phyloP scores from a whole-genome alignment of 108 stramenopile genomes.

The Stephanodiscus minutulus region DNA sequence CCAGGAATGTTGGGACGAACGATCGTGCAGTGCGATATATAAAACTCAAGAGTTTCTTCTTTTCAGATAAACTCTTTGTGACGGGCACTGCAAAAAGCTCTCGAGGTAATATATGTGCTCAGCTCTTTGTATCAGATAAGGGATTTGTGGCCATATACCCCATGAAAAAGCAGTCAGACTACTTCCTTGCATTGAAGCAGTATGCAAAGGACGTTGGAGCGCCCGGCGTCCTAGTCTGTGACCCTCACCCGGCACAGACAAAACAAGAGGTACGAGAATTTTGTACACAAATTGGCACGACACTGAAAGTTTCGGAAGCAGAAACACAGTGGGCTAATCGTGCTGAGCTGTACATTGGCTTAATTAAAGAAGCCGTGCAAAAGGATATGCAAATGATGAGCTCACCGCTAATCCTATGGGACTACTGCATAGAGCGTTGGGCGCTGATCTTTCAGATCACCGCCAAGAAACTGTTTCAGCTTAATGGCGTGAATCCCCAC shows the following conservation, averaged over 20 bases:
- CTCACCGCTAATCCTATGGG: constrained; percentile 45
- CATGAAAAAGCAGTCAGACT: not conserved
- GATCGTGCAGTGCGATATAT: too few species aligned
- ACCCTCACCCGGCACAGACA: not conserved
- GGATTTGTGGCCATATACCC: not conserved
- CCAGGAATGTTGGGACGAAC: too few species aligned
- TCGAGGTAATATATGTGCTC: too few species aligned
- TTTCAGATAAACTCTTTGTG: too few species aligned
- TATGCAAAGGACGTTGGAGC: constrained; percentile 6
- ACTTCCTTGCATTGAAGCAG: not conserved
- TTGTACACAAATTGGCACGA: constrained; percentile 34
- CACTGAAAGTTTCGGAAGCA: constrained; percentile 24
- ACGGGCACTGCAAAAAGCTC: too few species aligned
- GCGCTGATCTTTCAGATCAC: constrained; percentile 39
- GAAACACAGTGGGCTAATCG: constrained; percentile 46
- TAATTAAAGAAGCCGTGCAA: constrained; percentile 40
- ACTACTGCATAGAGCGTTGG: constrained; percentile 48
- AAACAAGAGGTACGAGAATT: not conserved
- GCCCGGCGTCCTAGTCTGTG: not conserved
- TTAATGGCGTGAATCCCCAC: constrained; percentile 39
- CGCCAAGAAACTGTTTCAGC: constrained; percentile 31
- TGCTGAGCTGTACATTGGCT: constrained; percentile 46
- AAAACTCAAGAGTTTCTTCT: too few species aligned
- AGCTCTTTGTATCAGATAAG: not conserved
- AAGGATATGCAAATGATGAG: constrained; percentile 36